Evolutionary conservation across 129 eudicot genomes (phyloP).

Genomic region (Smallanthus sonchifolius): DNA sequence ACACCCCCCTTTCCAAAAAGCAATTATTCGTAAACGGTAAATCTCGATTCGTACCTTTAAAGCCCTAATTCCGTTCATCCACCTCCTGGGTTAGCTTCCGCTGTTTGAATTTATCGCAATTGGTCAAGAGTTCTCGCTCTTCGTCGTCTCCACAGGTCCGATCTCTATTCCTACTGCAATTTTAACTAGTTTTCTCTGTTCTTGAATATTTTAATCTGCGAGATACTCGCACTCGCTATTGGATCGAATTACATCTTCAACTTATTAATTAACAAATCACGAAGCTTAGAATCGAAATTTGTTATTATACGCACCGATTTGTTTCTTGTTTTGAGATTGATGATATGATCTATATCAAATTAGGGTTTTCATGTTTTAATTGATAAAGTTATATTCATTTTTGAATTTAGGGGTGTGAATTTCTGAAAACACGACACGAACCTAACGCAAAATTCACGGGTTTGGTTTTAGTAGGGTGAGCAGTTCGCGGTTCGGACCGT

Average conservation of each 20-base stretch:
- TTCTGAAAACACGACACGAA: no score
- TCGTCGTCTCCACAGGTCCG: slow-evolving; percentile 16
- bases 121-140: neutral
- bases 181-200: neutral
- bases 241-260: neutral
- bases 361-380: slow-evolving; percentile 4
- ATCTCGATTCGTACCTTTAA: neutral
- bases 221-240: neutral
- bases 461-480: no score
- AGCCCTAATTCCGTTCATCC: slow-evolving; percentile 18
- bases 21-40: neutral
- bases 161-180: slow-evolving; percentile 6
- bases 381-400: neutral
- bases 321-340: slow-evolving; percentile 7
- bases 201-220: neutral
- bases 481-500: no score
- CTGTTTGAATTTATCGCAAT: neutral
- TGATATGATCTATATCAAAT: neutral
- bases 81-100: neutral
- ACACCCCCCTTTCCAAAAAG: neutral
- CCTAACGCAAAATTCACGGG: no score
- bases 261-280: neutral
- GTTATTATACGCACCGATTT: neutral
- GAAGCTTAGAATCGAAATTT: neutral
- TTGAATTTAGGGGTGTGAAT: neutral